A percentile compares a stretch with the other conserved stretches of the same genome.
phyloP scores from a whole-genome alignment of 371 early-diverging fungal genomes.

The Blakeslea trispora region DNA sequence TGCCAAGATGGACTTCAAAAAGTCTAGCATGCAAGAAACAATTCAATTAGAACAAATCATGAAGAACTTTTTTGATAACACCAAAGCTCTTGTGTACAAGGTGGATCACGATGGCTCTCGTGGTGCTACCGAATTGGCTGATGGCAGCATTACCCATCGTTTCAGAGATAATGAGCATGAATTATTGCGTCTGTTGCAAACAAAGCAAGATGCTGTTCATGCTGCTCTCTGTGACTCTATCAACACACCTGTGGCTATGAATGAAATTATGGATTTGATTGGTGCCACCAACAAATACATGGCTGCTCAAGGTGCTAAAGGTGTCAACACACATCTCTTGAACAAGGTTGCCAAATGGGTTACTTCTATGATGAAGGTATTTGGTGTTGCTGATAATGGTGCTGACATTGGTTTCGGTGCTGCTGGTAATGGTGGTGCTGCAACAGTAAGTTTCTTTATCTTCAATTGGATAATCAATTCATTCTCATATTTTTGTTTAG shows the following conservation, averaged over 20 bases:
- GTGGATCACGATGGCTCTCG: slow-evolving; percentile 46
- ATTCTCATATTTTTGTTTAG: slow-evolving; percentile 24
- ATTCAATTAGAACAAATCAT: slow-evolving; percentile 77
- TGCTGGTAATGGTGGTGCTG: slow-evolving; percentile 22
- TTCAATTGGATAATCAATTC: background rate
- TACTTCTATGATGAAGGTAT: slow-evolving; percentile 72
- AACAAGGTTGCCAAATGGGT: slow-evolving; percentile 82
- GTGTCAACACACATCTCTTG: slow-evolving; percentile 63
- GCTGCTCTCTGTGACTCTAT: slow-evolving; percentile 93
- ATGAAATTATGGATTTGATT: slow-evolving; percentile 81
- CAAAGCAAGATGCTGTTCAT: slow-evolving; percentile 74
- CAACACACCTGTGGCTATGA: slow-evolving; percentile 88
- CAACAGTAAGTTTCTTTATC: background rate
- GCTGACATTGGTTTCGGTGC: slow-evolving; percentile 59
- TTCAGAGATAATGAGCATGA: slow-evolving; percentile 71
- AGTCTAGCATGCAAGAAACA: slow-evolving; percentile 84
- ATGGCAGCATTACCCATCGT: slow-evolving; percentile 61
- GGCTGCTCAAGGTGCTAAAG: slow-evolving; percentile 44
- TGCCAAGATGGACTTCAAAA: slow-evolving; percentile 87
- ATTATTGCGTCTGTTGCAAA: slow-evolving; percentile 54
- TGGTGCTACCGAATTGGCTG: slow-evolving; percentile 35
- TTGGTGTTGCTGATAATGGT: slow-evolving; percentile 69
- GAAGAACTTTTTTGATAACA: slow-evolving; percentile 89
- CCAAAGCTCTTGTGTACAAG: slow-evolving; percentile 76
- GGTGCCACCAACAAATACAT: slow-evolving; percentile 83